Base-by-base conservation (phyloP, 768 basidiomycete genomes). In the Lactarius hatsudake region DNA sequence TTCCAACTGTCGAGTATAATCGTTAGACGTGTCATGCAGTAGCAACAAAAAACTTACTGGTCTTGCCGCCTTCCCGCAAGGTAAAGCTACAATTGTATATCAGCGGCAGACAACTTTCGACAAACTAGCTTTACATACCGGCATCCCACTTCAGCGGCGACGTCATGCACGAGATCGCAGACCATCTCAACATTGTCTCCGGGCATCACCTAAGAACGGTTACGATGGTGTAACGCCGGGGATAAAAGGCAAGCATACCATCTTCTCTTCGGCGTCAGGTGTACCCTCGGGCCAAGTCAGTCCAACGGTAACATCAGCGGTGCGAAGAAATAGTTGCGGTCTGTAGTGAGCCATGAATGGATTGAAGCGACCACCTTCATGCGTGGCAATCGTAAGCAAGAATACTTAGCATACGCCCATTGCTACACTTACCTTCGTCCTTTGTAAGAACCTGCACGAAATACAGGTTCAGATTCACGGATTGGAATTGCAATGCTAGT, bases 171-270 rank as follows among this genome's bases (percentile, higher is more conserved):
- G 43, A 98, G 84, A 32, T 85, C 81, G 75, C 92, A 93, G 63
- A 93, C 82, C 82, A 98, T 88, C 79, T 97, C 95, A 62, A 98
- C 89, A 73, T 96, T 96, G 81, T 98, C 96, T 68, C 96, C 96
- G 59, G 96, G 96, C 93, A 97, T 96, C 72, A 98, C 88, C 88
- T 91, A 72, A 59, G 61, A 9, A 48, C 3, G 8, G 61, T 71
- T n/a, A 72, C 45, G 23, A 56, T 38, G 40, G 34, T 30, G 36
- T 57, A 38, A 61, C 63, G 12, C 20, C 51, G 63, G n/a, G 5
- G 65, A 55, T 23, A 28, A 67, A 12, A 34, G 32, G 34, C 17
- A 9, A 32, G 73, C 79, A 30, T 58, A 89, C 94, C 90, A 96
- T 95, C 79, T 93, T 96, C 73, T 94, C 91, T 62, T 85, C 84